Evolutionary conservation across 345 rosid genomes (phyloP), one percentile per base, ranked within the genome.

Genomic region (Eutrema yunnanense): DNA sequence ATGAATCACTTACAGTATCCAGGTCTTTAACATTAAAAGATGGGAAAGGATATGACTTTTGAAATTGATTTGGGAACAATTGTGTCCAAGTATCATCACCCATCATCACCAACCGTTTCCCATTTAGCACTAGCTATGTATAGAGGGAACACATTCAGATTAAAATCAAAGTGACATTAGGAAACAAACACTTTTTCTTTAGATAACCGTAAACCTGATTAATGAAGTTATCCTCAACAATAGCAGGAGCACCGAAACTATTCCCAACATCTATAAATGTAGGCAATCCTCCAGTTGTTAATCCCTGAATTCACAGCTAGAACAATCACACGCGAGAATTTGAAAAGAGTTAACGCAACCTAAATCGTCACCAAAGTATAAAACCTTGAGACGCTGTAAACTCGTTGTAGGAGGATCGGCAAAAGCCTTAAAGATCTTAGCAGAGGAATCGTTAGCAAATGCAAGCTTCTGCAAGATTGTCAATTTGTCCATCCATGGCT

Each of bases 341-440:
- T 10, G 29, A 29, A 61, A 50, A 54, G 30, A 47, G 50, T 38
- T 11, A 53, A 56, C 1, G 53, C 48, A 50, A 29, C 49, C 41
- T 6, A 51, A 8, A 13, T 5, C 54, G 14, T 44, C 56, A 75
- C 9, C 34, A 40, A 59, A 30, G 3, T 10, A 11, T 11, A 32
- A 11, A 67, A 90, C 96, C 91, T 92, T 94, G 75, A 94, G 80
- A 60, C 98, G 88, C 74, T 91, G 98, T 72, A 92, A 83, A 76
- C 96, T 94, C 6, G 98, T 94, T 1, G 98, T 94, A 22, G 98
- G 97, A 67, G 98, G 98, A 73, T 94, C 96, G n/a, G 97, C 96
- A 73, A 91, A 85, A 50, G 97, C 97, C 79, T 89, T 91, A 80
- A 92, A 94, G 55, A 94, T 87, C 81, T 78, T 88, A 43, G 96